Conservation (phyloP, 257 asterid genomes). For the Solanum clarkiae region DNA sequence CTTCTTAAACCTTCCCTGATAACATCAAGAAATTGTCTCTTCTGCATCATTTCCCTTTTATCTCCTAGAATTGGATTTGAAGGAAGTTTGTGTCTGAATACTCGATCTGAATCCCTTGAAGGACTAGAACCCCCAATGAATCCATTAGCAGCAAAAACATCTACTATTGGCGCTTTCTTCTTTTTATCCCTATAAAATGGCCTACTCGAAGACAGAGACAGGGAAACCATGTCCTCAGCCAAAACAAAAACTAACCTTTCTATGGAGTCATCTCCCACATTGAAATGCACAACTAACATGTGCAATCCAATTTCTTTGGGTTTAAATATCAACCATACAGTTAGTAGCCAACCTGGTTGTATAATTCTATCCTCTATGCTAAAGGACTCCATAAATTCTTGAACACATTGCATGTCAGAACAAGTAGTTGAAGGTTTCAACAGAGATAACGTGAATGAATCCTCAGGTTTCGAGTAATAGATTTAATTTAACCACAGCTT, state of each 20-base stretch:
- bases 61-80: too few species aligned
- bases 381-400: constrained; percentile 44
- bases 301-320: constrained; percentile 81
- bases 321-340: constrained; percentile 65
- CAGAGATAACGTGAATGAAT: constrained; percentile 57
- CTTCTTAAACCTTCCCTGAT: constrained; percentile 36
- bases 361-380: constrained; percentile 60
- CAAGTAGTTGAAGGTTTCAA: constrained; percentile 61
- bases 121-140: too few species aligned
- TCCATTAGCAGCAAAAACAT: too few species aligned
- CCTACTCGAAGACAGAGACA: too few species aligned
- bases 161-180: too few species aligned
- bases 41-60: constrained; percentile 36
- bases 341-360: constrained; percentile 9
- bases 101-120: too few species aligned
- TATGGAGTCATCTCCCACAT: constrained; percentile 57
- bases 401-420: constrained; percentile 38
- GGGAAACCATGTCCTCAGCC: too few species aligned
- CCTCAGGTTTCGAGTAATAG: constrained; percentile 77
- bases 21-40: constrained; percentile 35
- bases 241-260: constrained; percentile 45
- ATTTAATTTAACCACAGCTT: constrained; percentile 67
- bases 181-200: too few species aligned
- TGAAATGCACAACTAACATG: constrained; percentile 41
- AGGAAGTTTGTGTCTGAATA: too few species aligned